phyloP scores from a whole-genome alignment of 176 grass and related monocot species.

The Poa pratensis region DNA sequence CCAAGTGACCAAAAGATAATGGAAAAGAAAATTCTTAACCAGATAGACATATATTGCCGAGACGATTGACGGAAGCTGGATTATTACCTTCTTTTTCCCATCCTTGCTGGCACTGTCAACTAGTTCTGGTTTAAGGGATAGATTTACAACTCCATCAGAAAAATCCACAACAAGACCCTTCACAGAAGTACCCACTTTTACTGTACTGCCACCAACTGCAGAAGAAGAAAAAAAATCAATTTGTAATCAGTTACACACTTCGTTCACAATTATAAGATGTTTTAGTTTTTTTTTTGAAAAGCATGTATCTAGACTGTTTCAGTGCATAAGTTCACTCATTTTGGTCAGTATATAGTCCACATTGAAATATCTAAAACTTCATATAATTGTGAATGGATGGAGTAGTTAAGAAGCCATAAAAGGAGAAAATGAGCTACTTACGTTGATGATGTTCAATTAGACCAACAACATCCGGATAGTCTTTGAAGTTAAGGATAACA shows the following conservation, averaged over 20 bases:
- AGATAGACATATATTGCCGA: neutral
- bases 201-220: conserved; percentile 61
- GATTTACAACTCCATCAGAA: conserved; percentile 84
- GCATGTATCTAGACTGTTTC: too few species aligned
- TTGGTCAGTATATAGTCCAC: too few species aligned
- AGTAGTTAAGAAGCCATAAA: conserved; percentile 10
- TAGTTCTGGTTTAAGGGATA: conserved; percentile 86
- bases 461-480: conserved; percentile 82
- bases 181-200: conserved; percentile 75
- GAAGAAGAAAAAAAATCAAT: conserved; percentile 5
- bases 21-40: neutral
- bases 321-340: too few species aligned
- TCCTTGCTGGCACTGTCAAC: conserved; percentile 51
- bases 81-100: conserved; percentile 72
- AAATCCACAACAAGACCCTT: conserved; percentile 89
- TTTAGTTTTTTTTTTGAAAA: too few species aligned
- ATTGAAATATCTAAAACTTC: neutral
- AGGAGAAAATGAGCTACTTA: conserved; percentile 46
- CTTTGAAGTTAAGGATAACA: conserved; percentile 82
- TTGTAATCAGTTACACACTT: neutral
- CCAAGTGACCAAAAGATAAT: neutral
- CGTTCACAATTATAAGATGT: too few species aligned
- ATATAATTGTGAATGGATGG: too few species aligned
- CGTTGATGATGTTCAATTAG: conserved; percentile 93
- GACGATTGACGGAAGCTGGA: neutral